A percentile compares a stretch with the other conserved stretches of the same genome.
phyloP scores from a whole-genome alignment of 805 yeast genomes.

The Ogataea kodamae region DNA sequence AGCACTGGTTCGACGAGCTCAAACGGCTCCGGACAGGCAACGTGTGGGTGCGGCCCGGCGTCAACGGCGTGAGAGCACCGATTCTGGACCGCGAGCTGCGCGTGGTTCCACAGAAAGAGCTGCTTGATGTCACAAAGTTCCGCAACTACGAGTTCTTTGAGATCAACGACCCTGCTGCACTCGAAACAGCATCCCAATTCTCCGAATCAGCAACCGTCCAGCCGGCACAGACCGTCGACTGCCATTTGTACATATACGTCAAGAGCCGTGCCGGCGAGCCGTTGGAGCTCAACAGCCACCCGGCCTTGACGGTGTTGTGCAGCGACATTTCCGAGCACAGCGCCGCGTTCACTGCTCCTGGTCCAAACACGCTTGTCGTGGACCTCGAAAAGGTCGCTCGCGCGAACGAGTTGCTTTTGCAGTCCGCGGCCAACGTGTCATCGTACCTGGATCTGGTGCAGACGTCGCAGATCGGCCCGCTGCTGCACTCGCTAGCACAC shows the following conservation, averaged over 20 bases:
- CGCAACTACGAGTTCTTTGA: constrained; percentile 32
- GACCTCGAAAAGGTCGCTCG: constrained; percentile 26
- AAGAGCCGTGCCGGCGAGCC: constrained; percentile 22
- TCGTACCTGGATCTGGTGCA: constrained; percentile 26
- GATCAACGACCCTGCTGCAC: constrained; percentile 11
- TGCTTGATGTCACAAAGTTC: constrained; percentile 23
- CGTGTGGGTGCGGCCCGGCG: constrained; percentile 16
- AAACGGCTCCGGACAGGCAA: constrained; percentile 7
- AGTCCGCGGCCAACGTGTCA: constrained; percentile 27
- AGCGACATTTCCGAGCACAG: constrained; percentile 10
- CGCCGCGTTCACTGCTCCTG: constrained; percentile 15
- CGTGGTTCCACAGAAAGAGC: constrained; percentile 16
- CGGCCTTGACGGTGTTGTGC: constrained; percentile 26
- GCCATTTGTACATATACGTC: constrained; percentile 32
- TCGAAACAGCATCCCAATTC: not conserved
- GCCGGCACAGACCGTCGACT: constrained; percentile 4
- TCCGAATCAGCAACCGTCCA: constrained; percentile 1
- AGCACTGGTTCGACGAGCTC: constrained; percentile 18
- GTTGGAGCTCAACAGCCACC: constrained; percentile 25
- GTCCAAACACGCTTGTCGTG: constrained; percentile 14
- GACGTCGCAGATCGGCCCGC: constrained; percentile 27
- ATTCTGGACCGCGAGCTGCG: constrained; percentile 29
- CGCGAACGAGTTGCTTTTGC: constrained; percentile 29
- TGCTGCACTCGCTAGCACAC: constrained; percentile 26
- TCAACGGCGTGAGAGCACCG: constrained; percentile 26